phyloP scores from a whole-genome alignment of 148 eudicot species.

The Spergularia bocconei region DNA sequence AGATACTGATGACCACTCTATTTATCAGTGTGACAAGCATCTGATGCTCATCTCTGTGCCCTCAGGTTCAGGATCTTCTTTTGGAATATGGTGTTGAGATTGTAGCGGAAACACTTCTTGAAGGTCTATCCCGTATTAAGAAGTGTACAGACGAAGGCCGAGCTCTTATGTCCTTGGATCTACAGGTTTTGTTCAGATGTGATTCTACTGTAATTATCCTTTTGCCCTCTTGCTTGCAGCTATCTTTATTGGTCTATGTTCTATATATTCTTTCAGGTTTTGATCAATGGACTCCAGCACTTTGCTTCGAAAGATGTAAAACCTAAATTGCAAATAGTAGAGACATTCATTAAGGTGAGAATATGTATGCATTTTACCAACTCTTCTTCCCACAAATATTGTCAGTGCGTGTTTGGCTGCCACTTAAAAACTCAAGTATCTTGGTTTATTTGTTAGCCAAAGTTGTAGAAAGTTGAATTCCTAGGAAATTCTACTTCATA shows the following conservation, averaged over 20 bases:
- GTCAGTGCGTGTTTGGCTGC: neutral
- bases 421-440: too few relatives aligned
- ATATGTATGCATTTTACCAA: neutral
- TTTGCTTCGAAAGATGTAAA: conserved; percentile 67
- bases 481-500: too few relatives aligned
- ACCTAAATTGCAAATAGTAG: conserved; percentile 81
- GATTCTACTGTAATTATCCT: neutral
- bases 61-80: conserved; percentile 77
- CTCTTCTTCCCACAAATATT: neutral
- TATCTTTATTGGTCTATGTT: conserved; percentile 1
- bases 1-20: neutral
- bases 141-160: conserved; percentile 95
- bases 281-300: conserved; percentile 90
- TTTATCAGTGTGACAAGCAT: neutral
- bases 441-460: too few relatives aligned
- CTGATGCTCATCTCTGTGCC: neutral
- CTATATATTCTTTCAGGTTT: conserved; percentile 47
- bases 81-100: conserved; percentile 80
- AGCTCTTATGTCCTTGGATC: conserved; percentile 95
- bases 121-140: conserved; percentile 88
- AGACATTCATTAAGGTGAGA: conserved; percentile 80
- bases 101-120: conserved; percentile 81
- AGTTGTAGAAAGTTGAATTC: too few relatives aligned
- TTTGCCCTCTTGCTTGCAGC: neutral
- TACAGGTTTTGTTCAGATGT: conserved; percentile 54